Evolutionary conservation across 2,329 filamentous ascomycete genomes (phyloP).

Genomic region (Juglanconis juglandina): DNA sequence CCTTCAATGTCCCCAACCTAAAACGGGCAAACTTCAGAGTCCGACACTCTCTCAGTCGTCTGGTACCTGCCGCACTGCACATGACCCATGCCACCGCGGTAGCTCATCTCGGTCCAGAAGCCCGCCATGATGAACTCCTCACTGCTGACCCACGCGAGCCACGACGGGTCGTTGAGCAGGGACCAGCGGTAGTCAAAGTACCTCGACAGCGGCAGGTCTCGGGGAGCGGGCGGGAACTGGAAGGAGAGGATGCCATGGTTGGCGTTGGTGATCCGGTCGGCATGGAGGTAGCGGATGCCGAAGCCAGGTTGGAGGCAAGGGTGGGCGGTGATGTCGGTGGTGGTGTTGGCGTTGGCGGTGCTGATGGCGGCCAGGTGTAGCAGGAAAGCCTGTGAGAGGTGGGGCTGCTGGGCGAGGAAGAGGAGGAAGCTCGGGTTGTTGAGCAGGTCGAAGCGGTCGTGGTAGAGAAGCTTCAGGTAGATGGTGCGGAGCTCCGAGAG

Average conservation of each 20-base stretch:
- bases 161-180: background rate
- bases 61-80: background rate
- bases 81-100: background rate
- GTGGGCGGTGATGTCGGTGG: background rate
- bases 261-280: background rate
- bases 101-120: background rate
- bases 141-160: background rate
- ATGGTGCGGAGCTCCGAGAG: background rate
- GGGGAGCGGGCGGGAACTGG: background rate
- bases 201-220: background rate
- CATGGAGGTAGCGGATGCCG: background rate
- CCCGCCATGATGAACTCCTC: background rate
- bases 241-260: background rate
- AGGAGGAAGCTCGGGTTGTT: conserved; percentile 1
- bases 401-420: background rate
- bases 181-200: background rate
- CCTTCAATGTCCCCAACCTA: background rate
- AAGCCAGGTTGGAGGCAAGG: background rate
- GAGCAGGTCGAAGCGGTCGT: conserved; percentile 3
- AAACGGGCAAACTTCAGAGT: background rate
- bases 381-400: background rate
- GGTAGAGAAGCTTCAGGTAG: background rate
- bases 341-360: no score
- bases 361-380: background rate
- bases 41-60: background rate